phyloP scores from a whole-genome alignment of 2,329 filamentous ascomycete species.

The Diaporthe vaccinii region DNA sequence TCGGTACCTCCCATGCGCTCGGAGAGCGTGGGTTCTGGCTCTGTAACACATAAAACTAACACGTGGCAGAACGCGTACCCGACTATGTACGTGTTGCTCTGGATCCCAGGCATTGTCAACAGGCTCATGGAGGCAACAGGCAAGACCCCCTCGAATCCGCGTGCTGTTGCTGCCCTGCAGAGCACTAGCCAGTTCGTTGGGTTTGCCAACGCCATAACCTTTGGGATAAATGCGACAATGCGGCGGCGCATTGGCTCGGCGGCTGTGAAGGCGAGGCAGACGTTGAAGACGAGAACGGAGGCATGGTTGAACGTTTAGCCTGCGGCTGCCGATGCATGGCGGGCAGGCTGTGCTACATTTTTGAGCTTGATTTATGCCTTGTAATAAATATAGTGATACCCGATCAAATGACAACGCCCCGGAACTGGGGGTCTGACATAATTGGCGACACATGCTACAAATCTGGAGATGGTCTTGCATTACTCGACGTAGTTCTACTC shows the following conservation, averaged over 20 bases:
- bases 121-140: slow-evolving; percentile 26
- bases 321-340: neutral
- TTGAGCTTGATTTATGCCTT: neutral
- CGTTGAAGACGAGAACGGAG: neutral
- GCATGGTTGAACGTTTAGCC: slow-evolving; percentile 13
- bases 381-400: slow-evolving; percentile 10
- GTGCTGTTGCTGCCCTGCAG: slow-evolving; percentile 13
- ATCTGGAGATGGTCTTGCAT: neutral
- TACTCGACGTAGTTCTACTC: too few relatives aligned
- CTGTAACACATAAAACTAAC: neutral
- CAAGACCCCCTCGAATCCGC: neutral
- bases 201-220: slow-evolving; percentile 30
- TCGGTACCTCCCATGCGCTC: neutral
- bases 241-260: slow-evolving; percentile 19
- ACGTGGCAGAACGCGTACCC: slow-evolving; percentile 19
- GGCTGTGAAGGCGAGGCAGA: neutral
- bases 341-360: neutral
- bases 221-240: slow-evolving; percentile 22
- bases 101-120: slow-evolving; percentile 29
- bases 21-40: neutral
- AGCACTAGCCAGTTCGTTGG: slow-evolving; percentile 31
- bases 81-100: slow-evolving; percentile 19
- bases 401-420: neutral
- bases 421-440: neutral
- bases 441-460: too few relatives aligned